Base-by-base conservation (phyloP, 169 alveolate genomes). In the Amoebophrya sp. region DNA sequence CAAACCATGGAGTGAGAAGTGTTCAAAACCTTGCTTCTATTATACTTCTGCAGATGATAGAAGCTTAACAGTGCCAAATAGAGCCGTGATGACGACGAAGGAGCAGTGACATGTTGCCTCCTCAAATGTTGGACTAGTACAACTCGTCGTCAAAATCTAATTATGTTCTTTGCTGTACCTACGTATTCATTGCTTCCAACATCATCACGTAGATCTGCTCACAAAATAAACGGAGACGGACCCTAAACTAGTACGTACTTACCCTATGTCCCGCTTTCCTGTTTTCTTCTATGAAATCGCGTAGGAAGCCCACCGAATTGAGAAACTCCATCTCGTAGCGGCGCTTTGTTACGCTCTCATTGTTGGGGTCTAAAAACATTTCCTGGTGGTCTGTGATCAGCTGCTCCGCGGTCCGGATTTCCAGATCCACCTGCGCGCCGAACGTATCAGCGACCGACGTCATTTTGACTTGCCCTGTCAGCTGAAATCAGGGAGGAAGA, bases 291-390 rank as follows among this genome's bases (percentile, higher is more conserved):
- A 65, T 65, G 26, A 65, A 65, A 26, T 65, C 83, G 33, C 83
- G 83, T 29, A 65, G 83, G n/a, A 65, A 65, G 12, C 83, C 83
- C 12, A 65, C 33, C 39, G 83, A 65, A 26, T 65, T 65, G 83
- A 65, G 83, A 36, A 65, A 65, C n/a, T 65, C 83, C 83, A 65
- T 65, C 83, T 65, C 83, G 83, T 65, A 65, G 83, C 83, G 83
- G 38, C 83, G 83, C 26, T 65, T 65, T 26, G 83, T 65, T 6
- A 65, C 83, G 0, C 39, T 26, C 83, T 65, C 83, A 26, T 65
- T 65, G 36, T 29, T 26, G 2, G 83, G 38, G 83, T 65, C 83
- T 10, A 65, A 36, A 65, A 65, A 65, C 2, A 65, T 1, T 6
- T 65, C 83, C 26, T 65, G 83, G 83, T 65, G 83, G 83, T 65